Evolutionary conservation across 2,329 filamentous ascomycete species (phyloP), one percentile per base, ranked within the genome.

Genomic region (Xylariales sp.): DNA sequence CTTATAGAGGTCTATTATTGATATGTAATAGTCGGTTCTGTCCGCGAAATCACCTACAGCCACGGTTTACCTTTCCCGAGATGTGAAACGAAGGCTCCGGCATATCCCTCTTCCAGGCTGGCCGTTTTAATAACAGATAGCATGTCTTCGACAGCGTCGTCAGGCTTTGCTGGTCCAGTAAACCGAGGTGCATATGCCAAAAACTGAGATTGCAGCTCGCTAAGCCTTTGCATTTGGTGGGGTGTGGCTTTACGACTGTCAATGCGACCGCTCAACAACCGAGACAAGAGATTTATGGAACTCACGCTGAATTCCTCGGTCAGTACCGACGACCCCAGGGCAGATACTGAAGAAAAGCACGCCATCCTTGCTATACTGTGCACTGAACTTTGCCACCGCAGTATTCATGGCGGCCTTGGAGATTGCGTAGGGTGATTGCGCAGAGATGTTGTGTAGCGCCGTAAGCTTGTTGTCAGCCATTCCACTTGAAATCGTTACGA

Each of bases 31-130:
- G n/a, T n/a, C n/a, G n/a, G n/a, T n/a, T n/a, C n/a, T n/a, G n/a
- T n/a, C n/a, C n/a, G n/a, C n/a, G n/a, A n/a, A n/a, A n/a, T n/a
- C n/a, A n/a, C n/a, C n/a, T n/a, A n/a, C n/a, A n/a, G n/a, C n/a
- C n/a, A n/a, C n/a, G n/a, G n/a, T n/a, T n/a, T n/a, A n/a, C n/a
- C n/a, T n/a, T n/a, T 73, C 4, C 75, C 72, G 40, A 63, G 49
- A 25, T 82, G 76, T 21, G 72, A 75, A 1, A 80, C 44, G 46
- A 76, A 78, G 0, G 57, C 53, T 4, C 77, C 77, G 3, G 62
- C 72, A 47, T 68, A n/a, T 0, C 42, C 47, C n/a, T 18, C 14
- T 25, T 48, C 38, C 6, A 52, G 40, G 1, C 54, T 60, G 5
- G 45, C 51, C 17, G 49, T 50, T 14, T 52, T 30, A 16, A 52